Evolutionary conservation across 257 asterid species (phyloP).

Genomic region (Solanum pinnatisectum): DNA sequence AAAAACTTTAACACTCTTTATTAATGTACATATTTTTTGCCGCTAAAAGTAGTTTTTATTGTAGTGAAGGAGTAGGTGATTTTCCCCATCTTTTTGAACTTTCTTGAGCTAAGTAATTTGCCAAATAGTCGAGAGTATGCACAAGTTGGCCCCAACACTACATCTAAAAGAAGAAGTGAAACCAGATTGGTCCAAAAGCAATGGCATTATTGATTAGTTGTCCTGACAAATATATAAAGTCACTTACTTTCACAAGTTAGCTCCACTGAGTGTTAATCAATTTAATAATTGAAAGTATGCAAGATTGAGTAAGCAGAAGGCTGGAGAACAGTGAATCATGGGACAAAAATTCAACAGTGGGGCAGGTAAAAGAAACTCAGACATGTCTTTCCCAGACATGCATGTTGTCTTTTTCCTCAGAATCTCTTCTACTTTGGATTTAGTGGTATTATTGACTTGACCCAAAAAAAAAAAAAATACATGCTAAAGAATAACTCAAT

Average conservation of each 20-base stretch:
- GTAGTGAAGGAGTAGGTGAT: neutral
- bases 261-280: neutral
- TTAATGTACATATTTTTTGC: too few relatives aligned
- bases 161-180: neutral
- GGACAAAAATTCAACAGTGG: constrained; percentile 1
- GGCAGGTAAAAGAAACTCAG: neutral
- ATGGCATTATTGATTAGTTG: neutral
- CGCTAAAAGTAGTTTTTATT: neutral
- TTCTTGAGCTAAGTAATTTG: neutral
- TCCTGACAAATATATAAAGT: neutral
- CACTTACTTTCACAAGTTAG: neutral
- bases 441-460: neutral
- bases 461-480: neutral
- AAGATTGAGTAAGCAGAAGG: neutral
- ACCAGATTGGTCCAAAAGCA: neutral
- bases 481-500: neutral
- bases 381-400: neutral
- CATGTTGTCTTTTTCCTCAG: neutral
- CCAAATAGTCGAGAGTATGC: neutral
- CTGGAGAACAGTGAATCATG: neutral
- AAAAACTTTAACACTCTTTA: too few relatives aligned
- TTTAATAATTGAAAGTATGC: neutral
- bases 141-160: neutral
- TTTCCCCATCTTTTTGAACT: neutral
- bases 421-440: neutral